phyloP scores from a whole-genome alignment of 805 yeast species.

The Hanseniaspora thailandica region DNA sequence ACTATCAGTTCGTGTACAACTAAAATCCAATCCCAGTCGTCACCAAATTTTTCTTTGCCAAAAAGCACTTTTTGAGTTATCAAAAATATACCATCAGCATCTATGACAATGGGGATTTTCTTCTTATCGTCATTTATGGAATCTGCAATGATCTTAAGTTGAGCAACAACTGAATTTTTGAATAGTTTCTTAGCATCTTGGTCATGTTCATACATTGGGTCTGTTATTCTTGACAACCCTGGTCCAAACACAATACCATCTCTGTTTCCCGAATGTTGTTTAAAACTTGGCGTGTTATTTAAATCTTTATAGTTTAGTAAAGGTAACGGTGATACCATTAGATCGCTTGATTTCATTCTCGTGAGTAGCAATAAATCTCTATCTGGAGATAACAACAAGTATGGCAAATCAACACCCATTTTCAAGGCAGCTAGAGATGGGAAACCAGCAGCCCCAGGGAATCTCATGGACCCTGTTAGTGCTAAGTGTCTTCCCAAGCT shows the following conservation, averaged over 20 bases:
- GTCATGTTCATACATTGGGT: slow-evolving; percentile 2
- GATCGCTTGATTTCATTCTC: slow-evolving; percentile 11
- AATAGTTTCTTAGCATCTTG: not conserved
- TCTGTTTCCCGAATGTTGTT: not conserved
- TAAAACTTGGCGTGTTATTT: not conserved
- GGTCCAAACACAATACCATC: slow-evolving; percentile 12
- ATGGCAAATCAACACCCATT: slow-evolving; percentile 13
- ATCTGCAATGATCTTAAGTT: not conserved
- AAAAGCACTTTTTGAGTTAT: slow-evolving; percentile 32
- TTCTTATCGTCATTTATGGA: not conserved
- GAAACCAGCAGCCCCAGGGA: slow-evolving; percentile 10
- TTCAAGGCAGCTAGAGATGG: slow-evolving; percentile 10
- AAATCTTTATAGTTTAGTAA: not conserved
- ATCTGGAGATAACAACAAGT: slow-evolving; percentile 8
- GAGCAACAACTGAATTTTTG: slow-evolving; percentile 3
- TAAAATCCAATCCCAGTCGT: slow-evolving; percentile 2
- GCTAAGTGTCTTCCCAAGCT: slow-evolving; percentile 9
- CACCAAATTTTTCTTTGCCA: not conserved
- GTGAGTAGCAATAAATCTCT: not conserved
- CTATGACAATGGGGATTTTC: slow-evolving; percentile 63
- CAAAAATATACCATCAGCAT: slow-evolving; percentile 78
- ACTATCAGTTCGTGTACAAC: slow-evolving; percentile 19
- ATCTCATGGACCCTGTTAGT: slow-evolving; percentile 8
- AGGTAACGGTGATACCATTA: slow-evolving; percentile 10
- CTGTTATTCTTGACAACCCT: slow-evolving; percentile 8